Percentiles rank a stretch among this genome's conserved stretches.
These are phyloP conservation scores for Diaporthe ilicicola DNA, from an alignment of 2,329 filamentous ascomycete species.

Conservation along the genomic window DNA sequence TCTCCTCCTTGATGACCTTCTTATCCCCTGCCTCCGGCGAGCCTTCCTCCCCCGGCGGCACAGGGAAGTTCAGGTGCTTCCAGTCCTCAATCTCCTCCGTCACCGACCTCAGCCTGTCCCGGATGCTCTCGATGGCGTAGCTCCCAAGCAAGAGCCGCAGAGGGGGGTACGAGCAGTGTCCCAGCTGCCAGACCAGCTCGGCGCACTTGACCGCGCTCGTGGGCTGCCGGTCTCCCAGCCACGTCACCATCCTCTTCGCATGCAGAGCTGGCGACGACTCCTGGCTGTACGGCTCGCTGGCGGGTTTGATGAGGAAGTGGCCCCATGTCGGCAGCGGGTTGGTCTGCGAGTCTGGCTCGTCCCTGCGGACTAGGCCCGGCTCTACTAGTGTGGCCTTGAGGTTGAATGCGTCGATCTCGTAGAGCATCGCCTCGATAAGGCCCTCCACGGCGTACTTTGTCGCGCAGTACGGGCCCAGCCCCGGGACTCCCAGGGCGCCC, in stretches of 20 bases:
- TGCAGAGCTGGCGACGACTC: slow-evolving; percentile 86
- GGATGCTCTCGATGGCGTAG: slow-evolving; percentile 95
- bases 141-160: slow-evolving; percentile 86
- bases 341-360: slow-evolving; percentile 71
- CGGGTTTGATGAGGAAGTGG: slow-evolving; percentile 89
- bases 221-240: slow-evolving; percentile 91
- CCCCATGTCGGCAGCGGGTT: slow-evolving; percentile 81
- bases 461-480: slow-evolving; percentile 92
- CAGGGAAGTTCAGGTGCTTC: slow-evolving; percentile 82
- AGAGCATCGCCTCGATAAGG: slow-evolving; percentile 94
- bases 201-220: slow-evolving; percentile 93
- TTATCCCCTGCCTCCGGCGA: slow-evolving; percentile 39
- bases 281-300: slow-evolving; percentile 81
- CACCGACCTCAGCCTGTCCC: slow-evolving; percentile 87
- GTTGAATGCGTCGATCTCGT: slow-evolving; percentile 90
- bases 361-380: slow-evolving; percentile 85
- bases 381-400: slow-evolving; percentile 95
- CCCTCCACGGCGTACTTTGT: slow-evolving; percentile 98
- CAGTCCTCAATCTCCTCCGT: slow-evolving; percentile 96
- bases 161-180: slow-evolving; percentile 93
- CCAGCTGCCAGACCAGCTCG: slow-evolving; percentile 93
- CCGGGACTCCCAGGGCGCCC: slow-evolving; percentile 91
- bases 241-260: slow-evolving; percentile 90
- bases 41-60: slow-evolving; percentile 47
- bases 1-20: slow-evolving; percentile 41